These are phyloP conservation scores for Fusarium globosum DNA, from an alignment of 2,329 filamentous ascomycete species.

Conservation along the genomic window DNA sequence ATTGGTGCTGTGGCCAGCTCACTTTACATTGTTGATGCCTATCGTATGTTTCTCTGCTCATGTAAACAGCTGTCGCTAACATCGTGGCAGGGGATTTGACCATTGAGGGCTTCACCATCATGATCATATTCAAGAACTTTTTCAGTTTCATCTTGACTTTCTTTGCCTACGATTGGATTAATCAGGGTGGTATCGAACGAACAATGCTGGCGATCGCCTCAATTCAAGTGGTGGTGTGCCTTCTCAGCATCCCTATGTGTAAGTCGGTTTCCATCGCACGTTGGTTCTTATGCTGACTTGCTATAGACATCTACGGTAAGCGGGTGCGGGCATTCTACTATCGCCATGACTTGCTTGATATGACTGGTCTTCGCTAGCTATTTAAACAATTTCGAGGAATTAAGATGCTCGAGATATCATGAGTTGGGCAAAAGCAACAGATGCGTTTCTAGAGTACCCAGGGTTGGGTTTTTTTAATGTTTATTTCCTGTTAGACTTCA, in stretches of 20 bases:
- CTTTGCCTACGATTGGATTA: slow-evolving; percentile 86
- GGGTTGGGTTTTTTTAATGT: slow-evolving; percentile 11
- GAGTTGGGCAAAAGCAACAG: neutral
- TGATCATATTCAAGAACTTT: slow-evolving; percentile 94
- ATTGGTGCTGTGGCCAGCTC: slow-evolving; percentile 87
- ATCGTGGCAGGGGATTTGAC: slow-evolving; percentile 73
- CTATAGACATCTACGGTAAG: slow-evolving; percentile 80
- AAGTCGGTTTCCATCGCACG: slow-evolving; percentile 68
- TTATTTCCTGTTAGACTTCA: neutral
- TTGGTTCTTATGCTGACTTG: neutral
- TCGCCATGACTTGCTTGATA: slow-evolving; percentile 74
- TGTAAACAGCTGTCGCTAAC: neutral
- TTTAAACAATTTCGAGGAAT: neutral
- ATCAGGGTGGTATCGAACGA: slow-evolving; percentile 68
- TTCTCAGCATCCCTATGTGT: slow-evolving; percentile 82
- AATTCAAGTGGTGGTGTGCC: slow-evolving; percentile 81
- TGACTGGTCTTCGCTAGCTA: slow-evolving; percentile 47
- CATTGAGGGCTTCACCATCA: slow-evolving; percentile 88
- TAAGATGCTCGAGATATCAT: slow-evolving; percentile 32
- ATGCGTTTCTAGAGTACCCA: neutral
- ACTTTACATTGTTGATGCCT: slow-evolving; percentile 92
- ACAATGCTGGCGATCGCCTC: slow-evolving; percentile 78
- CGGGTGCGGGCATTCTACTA: slow-evolving; percentile 79
- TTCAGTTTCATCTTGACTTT: slow-evolving; percentile 90
- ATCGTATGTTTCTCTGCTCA: slow-evolving; percentile 67